phyloP scores from a whole-genome alignment of 768 basidiomycete species.

The Rhodotorula taiwanensis region DNA sequence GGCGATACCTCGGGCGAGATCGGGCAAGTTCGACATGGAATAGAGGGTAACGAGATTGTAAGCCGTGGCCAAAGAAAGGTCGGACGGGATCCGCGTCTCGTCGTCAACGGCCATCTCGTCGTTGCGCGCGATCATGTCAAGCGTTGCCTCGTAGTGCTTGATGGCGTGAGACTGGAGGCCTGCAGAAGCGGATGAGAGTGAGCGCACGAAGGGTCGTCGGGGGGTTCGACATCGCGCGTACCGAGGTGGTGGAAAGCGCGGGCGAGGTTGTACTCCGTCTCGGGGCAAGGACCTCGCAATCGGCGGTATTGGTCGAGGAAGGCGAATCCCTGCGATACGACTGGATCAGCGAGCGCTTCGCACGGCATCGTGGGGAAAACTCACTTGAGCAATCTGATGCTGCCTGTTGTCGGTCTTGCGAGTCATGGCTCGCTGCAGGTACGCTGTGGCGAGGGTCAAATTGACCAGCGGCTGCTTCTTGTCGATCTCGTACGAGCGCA shows the following conservation, averaged over 20 bases:
- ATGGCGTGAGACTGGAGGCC: slow-evolving; percentile 75
- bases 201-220: too few relatives aligned
- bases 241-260: slow-evolving; percentile 89
- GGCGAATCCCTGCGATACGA: slow-evolving; percentile 60
- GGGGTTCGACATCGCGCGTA: too few relatives aligned
- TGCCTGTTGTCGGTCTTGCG: slow-evolving; percentile 90
- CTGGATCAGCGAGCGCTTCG: background rate
- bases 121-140: background rate
- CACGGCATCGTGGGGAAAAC: slow-evolving; percentile 4
- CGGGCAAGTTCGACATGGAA: background rate
- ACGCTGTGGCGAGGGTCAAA: slow-evolving; percentile 72
- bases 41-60: slow-evolving; percentile 31
- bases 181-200: slow-evolving; percentile 47
- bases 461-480: slow-evolving; percentile 79
- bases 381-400: slow-evolving; percentile 70
- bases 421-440: slow-evolving; percentile 83
- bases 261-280: slow-evolving; percentile 90
- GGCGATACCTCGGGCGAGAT: slow-evolving; percentile 24
- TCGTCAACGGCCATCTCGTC: slow-evolving; percentile 16
- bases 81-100: background rate
- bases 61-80: slow-evolving; percentile 20
- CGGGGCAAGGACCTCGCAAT: slow-evolving; percentile 55
- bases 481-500: slow-evolving; percentile 80
- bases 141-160: slow-evolving; percentile 63
- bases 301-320: slow-evolving; percentile 74